Percentiles rank a stretch among this genome's conserved stretches.
These are phyloP conservation scores for Dendrobium huoshanense DNA, from an alignment of 106 monocot species.

Conservation along the genomic window DNA sequence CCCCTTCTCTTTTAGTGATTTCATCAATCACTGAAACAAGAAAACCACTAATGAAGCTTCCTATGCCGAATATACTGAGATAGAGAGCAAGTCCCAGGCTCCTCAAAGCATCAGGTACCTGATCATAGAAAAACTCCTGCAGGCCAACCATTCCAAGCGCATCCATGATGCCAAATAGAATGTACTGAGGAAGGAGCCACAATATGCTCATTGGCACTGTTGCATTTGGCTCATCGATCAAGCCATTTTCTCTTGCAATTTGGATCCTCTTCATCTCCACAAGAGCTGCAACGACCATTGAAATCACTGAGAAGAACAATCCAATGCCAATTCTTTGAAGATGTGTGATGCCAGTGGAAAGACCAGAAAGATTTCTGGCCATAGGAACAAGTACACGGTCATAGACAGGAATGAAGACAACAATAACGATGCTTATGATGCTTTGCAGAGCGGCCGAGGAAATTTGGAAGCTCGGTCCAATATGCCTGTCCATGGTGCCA, in stretches of 20 bases:
- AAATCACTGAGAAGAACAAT: not conserved
- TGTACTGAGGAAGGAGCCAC: constrained; percentile 13
- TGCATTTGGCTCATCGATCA: not conserved
- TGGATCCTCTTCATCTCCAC: constrained; percentile 5
- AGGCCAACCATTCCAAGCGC: constrained; percentile 7
- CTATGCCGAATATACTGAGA: constrained; percentile 7
- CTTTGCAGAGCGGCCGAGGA: constrained; percentile 3
- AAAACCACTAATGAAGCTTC: not conserved
- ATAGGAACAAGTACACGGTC: constrained; percentile 1
- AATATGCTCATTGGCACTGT: constrained; percentile 4
- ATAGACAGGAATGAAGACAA: not conserved
- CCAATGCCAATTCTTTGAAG: constrained; percentile 6
- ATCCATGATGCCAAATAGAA: constrained; percentile 4
- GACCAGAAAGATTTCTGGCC: not conserved
- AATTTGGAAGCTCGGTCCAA: not conserved
- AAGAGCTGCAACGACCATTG: constrained; percentile 4
- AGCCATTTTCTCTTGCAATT: not conserved
- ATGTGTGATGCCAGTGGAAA: not conserved
- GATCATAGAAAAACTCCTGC: constrained; percentile 16
- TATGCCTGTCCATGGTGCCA: not conserved
- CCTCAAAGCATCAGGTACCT: constrained; percentile 9
- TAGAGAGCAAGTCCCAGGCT: constrained; percentile 7
- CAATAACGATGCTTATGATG: not conserved
- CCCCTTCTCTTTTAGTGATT: not conserved
- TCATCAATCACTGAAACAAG: constrained; percentile 6